Conservation (phyloP, 306 rosid species). For the Pterocarpus macrocarpus region DNA sequence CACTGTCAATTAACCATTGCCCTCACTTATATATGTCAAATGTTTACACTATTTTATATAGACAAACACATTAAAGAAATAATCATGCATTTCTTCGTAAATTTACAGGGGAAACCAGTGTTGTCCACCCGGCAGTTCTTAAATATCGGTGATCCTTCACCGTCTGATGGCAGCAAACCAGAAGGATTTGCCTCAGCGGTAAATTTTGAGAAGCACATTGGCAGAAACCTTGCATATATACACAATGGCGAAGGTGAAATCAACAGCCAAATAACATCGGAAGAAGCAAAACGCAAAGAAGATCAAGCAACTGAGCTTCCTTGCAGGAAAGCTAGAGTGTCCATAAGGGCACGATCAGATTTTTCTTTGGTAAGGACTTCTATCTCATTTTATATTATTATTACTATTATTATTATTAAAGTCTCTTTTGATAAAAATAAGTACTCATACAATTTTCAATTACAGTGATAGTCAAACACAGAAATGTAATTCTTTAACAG, state of each 20-base stretch:
- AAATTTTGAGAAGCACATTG: background rate
- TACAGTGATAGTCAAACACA: no score
- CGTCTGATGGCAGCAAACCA: background rate
- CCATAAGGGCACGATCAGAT: slow-evolving; percentile 56
- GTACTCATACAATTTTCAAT: no score
- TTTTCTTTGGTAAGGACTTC: slow-evolving; percentile 46
- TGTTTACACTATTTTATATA: no score
- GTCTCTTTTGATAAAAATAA: no score
- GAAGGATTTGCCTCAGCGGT: background rate
- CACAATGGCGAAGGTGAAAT: slow-evolving; percentile 7
- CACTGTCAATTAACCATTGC: no score
- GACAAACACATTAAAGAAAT: background rate
- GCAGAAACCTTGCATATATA: slow-evolving; percentile 14
- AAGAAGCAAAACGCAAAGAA: slow-evolving; percentile 29
- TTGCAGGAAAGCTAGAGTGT: slow-evolving; percentile 55
- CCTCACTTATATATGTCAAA: no score
- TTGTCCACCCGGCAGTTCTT: slow-evolving; percentile 27
- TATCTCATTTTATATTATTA: background rate
- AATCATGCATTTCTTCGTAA: background rate
- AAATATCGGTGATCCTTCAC: background rate
- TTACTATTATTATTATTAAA: no score
- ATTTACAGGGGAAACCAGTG: slow-evolving; percentile 40
- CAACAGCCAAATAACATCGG: slow-evolving; percentile 6
- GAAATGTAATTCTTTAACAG: no score
- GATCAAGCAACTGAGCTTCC: slow-evolving; percentile 32